Conservation (phyloP, 2,329 filamentous ascomycete genomes). For the Corniculantispora saksenae region DNA sequence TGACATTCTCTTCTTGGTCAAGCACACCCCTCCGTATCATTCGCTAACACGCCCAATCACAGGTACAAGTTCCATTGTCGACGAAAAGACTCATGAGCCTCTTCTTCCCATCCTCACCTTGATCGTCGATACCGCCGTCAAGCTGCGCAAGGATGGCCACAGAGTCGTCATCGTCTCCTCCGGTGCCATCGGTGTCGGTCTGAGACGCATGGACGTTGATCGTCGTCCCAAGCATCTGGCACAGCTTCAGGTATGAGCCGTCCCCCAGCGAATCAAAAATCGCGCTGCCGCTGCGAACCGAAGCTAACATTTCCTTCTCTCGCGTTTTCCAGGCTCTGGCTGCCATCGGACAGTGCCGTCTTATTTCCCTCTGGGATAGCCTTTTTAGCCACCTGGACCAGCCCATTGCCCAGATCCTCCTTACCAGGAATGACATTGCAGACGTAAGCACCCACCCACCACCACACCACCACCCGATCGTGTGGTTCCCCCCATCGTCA, state of each 20-base stretch:
- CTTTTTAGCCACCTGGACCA: slow-evolving; percentile 85
- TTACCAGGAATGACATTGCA: slow-evolving; percentile 94
- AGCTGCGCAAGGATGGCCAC: slow-evolving; percentile 86
- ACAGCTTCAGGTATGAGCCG: slow-evolving; percentile 62
- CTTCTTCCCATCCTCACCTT: slow-evolving; percentile 85
- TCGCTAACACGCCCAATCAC: slow-evolving; percentile 16
- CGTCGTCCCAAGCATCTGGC: slow-evolving; percentile 88
- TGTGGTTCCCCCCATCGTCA: slow-evolving; percentile 10
- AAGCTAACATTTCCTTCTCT: slow-evolving; percentile 2
- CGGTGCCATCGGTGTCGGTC: slow-evolving; percentile 90
- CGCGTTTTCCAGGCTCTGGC: slow-evolving; percentile 67
- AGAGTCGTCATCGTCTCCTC: slow-evolving; percentile 95
- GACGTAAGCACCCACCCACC: slow-evolving; percentile 66
- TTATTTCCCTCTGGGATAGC: slow-evolving; percentile 95
- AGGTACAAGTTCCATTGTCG: slow-evolving; percentile 99
- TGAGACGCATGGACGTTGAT: slow-evolving; percentile 85
- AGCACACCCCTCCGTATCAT: background rate
- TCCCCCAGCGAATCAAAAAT: background rate
- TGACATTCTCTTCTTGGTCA: background rate
- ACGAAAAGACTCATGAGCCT: slow-evolving; percentile 92
- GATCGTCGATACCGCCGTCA: slow-evolving; percentile 92
- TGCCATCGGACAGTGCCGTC: slow-evolving; percentile 90
- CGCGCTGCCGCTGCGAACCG: background rate
- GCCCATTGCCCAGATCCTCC: slow-evolving; percentile 89
- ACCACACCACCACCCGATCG: background rate